These are phyloP conservation scores for Podospora anserina DNA, from an alignment of 495 filamentous ascomycete species.

Conservation along the genomic window DNA sequence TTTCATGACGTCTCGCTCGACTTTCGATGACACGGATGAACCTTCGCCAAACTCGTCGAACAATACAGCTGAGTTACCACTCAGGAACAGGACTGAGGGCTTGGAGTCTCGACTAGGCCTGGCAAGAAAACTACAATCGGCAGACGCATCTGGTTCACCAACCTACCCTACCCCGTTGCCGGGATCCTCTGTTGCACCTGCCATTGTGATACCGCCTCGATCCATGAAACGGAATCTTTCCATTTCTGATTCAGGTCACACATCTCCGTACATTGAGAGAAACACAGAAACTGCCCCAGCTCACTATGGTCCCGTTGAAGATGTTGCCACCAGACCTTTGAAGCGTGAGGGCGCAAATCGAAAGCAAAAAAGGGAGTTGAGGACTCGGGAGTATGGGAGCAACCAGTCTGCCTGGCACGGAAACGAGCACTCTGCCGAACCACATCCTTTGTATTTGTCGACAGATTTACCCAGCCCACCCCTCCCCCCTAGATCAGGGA, in stretches of 20 bases:
- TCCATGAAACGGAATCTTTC: slow-evolving; percentile 24
- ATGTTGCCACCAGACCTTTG: background rate
- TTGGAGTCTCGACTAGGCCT: background rate
- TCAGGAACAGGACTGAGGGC: background rate
- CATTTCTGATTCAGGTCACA: background rate
- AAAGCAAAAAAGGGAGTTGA: slow-evolving; percentile 1
- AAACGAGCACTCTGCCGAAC: background rate
- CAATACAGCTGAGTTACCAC: background rate
- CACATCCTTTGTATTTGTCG: background rate
- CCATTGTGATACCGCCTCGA: slow-evolving; percentile 23
- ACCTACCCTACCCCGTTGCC: background rate
- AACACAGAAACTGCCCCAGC: background rate
- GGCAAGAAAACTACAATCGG: background rate
- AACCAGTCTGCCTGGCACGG: background rate
- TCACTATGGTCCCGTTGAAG: background rate
- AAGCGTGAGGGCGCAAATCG: background rate
- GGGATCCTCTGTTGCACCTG: background rate
- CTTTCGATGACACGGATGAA: slow-evolving; percentile 18
- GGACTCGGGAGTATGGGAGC: background rate
- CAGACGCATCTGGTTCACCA: background rate
- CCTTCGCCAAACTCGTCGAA: background rate
- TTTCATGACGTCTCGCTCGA: slow-evolving; percentile 23
- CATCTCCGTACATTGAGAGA: background rate
- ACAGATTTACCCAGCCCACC: slow-evolving; percentile 7
- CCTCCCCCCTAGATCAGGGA: background rate